Evolutionary conservation across 2,329 filamentous ascomycete species (phyloP), one percentile per base, ranked within the genome.

Genomic region (Lachnellula subtilissima): DNA sequence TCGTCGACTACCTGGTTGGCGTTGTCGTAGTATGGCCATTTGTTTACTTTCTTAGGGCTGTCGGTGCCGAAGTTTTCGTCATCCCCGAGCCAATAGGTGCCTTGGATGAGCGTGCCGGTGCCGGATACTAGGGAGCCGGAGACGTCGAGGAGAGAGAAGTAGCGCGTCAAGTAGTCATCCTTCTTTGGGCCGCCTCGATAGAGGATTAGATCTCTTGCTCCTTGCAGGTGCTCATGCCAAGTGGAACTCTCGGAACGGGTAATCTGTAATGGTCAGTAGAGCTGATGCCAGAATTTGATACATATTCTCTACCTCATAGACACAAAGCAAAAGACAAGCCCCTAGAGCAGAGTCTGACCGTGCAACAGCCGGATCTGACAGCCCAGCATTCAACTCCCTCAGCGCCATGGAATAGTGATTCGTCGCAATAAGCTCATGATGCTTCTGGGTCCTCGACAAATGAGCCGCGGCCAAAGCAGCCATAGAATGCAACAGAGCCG

Each of bases 21-120:
- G 7, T 59, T 37, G 39, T 69, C 67, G 49, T 68, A 69, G n/a
- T 66, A 68, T 4, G 67, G 67, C 66, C 66, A 69, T 48, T 32
- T 48, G 23, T 48, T 48, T 22, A 32, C 5, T 32, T 35, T 48
- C 14, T 35, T 42, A 9, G 39, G 22, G 19, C 56, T 23, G 48
- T 53, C 50, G 23, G 48, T 36, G n/a, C 40, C 15, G 36, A 22
- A 11, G 25, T 47, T 53, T 22, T 48, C 49, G 2, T 42, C 58
- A 47, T 64, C 57, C 23, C 65, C 65, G 15, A 69, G 47, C 67
- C 67, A 69, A 40, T 69, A 69, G 37, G 67, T 65, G 6, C 67
- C 67, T 56, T 63, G 57, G 5, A 69, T 39, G 15, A 69, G 59
- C 9, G 67, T 62, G 14, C 64, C 65, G n/a, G 54, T 57, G 6